Conservation (phyloP, 345 rosid species). For the Xanthoceras sorbifolium region DNA sequence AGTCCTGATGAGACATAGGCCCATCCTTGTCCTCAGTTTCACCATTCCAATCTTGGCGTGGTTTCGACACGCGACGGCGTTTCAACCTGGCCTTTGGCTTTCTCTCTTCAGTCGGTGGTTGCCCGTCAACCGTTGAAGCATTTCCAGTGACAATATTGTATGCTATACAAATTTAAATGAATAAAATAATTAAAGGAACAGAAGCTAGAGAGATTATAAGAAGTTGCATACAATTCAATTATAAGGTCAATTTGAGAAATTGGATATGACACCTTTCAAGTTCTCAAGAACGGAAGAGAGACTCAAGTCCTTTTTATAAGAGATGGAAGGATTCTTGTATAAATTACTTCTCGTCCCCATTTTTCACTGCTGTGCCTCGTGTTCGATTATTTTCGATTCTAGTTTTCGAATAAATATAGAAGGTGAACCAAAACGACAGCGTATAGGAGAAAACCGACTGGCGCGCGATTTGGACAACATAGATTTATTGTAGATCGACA, state of each 20-base stretch:
- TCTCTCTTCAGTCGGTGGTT: conserved; percentile 18
- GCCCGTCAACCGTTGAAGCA: conserved; percentile 38
- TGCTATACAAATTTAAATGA: conserved; percentile 27
- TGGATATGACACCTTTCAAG: conserved; percentile 43
- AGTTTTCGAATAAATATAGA: background rate
- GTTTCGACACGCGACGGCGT: conserved; percentile 34
- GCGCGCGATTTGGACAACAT: background rate
- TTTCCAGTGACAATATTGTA: conserved; percentile 64
- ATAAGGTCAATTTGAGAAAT: background rate
- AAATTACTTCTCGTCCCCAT: conserved; percentile 66
- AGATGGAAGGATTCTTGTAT: conserved; percentile 62
- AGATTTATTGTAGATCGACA: no score
- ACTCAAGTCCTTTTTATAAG: conserved; percentile 56
- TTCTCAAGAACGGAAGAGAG: conserved; percentile 70
- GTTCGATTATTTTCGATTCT: background rate
- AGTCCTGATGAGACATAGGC: conserved; percentile 68
- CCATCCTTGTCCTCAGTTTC: conserved; percentile 37
- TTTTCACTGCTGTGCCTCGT: background rate
- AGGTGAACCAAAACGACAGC: background rate
- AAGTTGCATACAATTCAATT: background rate
- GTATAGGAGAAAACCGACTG: background rate
- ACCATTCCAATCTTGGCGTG: conserved; percentile 21
- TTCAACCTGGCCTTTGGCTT: conserved; percentile 19
- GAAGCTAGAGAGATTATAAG: background rate
- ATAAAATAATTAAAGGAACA: background rate